Base-by-base conservation (phyloP, 495 filamentous ascomycete genomes). In the Cryomyces antarcticus region DNA sequence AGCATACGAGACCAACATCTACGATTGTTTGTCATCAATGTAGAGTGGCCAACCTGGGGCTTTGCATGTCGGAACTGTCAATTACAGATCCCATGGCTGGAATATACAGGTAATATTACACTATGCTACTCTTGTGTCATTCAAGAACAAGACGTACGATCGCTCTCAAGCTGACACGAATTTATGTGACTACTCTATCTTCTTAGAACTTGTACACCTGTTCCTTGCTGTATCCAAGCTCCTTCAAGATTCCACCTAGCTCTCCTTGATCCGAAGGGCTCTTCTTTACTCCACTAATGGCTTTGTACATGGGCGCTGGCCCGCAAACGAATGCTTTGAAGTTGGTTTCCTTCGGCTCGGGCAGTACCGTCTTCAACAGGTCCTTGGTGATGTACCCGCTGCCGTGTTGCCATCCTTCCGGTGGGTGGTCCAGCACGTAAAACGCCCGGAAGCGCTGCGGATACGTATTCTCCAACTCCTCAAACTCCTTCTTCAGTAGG, bases 181-280 rank as follows among this genome's bases (percentile, higher is more conserved):
- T 24, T 24, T 24, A 2, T 24, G 17, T 24, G 17, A 2, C 17
- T 24, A 2, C 2, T 24, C 17, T 24, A 24, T 24, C 17, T 24
- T 24, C 17, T 24, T 82, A 97, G 60, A 97, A 97, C 70, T 97
- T 97, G 68, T 81, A 96, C 28, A 97, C 92, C 68, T 97, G 92
- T 38, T 95, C 89, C 64, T 82, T 69, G 44, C 54, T 70, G 66
- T 95, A 97, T 12, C 89, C 89, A 41, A 97, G 62, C 58, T 96
- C 85, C 70, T 85, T 81, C 53, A 97, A 63, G 50, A 76, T 59
- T 44, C 89, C 89, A 5, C 62, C 63, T 34, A 97, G 64, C 70
- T 96, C 89, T 38, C 89, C 89, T 64, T 97, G 89, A 55, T 97
- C 87, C 46, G 69, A 64, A 7, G 88, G 88, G 56, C 77, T 84